Conservation (phyloP, 2,329 filamentous ascomycete genomes). For the Ophioceras dolichostomum region DNA sequence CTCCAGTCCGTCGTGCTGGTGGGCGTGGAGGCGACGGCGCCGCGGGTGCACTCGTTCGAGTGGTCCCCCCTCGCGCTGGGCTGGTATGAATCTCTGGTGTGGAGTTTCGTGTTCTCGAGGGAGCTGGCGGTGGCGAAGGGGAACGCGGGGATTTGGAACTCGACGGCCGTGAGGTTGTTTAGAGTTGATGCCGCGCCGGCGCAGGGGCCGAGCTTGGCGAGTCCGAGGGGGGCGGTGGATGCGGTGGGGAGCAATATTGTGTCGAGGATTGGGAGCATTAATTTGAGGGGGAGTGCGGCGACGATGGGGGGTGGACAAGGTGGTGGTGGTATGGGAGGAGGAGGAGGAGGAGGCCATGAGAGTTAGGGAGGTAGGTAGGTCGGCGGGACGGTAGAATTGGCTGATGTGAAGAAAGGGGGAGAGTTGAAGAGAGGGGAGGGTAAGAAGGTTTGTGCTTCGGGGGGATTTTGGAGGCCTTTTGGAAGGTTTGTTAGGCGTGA, state of each 20-base stretch:
- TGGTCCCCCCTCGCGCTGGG: slow-evolving; percentile 85
- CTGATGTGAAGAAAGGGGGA: too few species aligned
- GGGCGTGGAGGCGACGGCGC: slow-evolving; percentile 57
- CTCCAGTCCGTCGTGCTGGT: slow-evolving; percentile 52
- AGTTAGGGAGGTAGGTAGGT: neutral
- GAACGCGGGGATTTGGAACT: slow-evolving; percentile 88
- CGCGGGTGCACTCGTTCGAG: slow-evolving; percentile 74
- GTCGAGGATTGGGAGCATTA: slow-evolving; percentile 71
- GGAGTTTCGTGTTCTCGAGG: slow-evolving; percentile 82
- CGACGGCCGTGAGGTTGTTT: slow-evolving; percentile 79
- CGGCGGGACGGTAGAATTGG: neutral
- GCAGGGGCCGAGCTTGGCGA: slow-evolving; percentile 67
- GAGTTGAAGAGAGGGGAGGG: too few species aligned
- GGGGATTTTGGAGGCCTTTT: too few species aligned
- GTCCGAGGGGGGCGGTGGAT: slow-evolving; percentile 82
- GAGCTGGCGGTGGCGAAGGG: slow-evolving; percentile 83
- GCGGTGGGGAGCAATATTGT: slow-evolving; percentile 87
- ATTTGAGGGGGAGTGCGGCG: slow-evolving; percentile 41
- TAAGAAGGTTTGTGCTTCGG: too few species aligned
- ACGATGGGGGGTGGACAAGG: neutral
- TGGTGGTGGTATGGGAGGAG: too few species aligned
- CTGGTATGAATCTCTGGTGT: slow-evolving; percentile 92
- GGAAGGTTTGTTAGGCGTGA: too few species aligned
- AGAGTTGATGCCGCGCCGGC: slow-evolving; percentile 65
- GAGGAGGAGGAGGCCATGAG: neutral